Evolutionary conservation across 176 grass and related monocot genomes (phyloP), one percentile per base, ranked within the genome.

Genomic region (Aegilops speltoides): DNA sequence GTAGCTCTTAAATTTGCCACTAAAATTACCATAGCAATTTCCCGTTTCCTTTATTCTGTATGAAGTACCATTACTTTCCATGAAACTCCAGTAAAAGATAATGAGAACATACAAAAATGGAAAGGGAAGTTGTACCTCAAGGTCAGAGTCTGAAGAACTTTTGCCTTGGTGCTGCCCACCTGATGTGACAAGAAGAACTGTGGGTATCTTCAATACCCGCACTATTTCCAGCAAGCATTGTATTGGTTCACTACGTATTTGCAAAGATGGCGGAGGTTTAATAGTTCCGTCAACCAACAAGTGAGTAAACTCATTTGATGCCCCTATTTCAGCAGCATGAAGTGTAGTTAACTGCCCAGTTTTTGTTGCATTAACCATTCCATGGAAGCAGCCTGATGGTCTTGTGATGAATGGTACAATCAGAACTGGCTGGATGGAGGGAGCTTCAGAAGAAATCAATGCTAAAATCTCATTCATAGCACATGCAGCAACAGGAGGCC

Each of bases 161-260:
- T 85, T 89, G 79, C 85, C 43, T 80, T 77, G 91, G 28, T 78
- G 68, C 29, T 89, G 85, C 38, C 79, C 81, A 50, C 82, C 73
- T 52, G 95, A 87, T 36, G 88, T 77, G 38, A 85, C 78, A 84
- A 93, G 86, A 86, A 97, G 89, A 84, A 92, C 89, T 12, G 85
- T 90, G 9, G 93, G 82, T 76, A 95, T 62, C 80, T 93, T 93
- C 72, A 93, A 80, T 61, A 98, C 83, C 0, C 72, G 87, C 10
- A 89, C 89, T 80, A 98, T 95, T 95, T 92, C 93, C 65, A 95
- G 45, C 86, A 98, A 93, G 70, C 93, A 98, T 52, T 90, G 41
- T 85, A 98, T 80, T 76, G 91, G 76, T 75, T 98, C 95, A 56
- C 85, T 87, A 63, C 80, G 83, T 68, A 95, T 90, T 93, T 90